phyloP scores from a whole-genome alignment of 345 rosid genomes.

The Eucalyptus sp. region DNA sequence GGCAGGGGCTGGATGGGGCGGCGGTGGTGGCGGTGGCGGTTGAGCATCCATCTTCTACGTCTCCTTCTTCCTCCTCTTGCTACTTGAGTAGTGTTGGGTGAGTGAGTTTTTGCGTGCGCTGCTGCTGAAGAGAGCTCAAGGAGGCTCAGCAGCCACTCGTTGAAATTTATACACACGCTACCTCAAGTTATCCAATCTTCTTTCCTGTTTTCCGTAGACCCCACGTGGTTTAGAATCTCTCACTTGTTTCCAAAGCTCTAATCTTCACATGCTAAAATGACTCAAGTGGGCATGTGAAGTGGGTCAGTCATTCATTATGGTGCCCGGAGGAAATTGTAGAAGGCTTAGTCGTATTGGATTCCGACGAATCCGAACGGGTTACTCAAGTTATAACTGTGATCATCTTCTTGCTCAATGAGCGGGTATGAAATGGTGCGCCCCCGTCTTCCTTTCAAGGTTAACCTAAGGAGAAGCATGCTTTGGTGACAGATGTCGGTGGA shows the following conservation, averaged over 20 bases:
- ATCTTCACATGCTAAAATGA: background rate
- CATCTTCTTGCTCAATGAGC: background rate
- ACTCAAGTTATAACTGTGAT: background rate
- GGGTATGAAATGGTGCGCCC: background rate
- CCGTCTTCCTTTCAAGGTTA: background rate
- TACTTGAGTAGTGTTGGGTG: background rate
- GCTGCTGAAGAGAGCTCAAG: background rate
- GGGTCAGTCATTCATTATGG: background rate
- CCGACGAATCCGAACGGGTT: background rate
- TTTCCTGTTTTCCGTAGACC: background rate
- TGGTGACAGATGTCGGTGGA: background rate
- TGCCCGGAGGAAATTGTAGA: background rate
- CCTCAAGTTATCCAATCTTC: background rate
- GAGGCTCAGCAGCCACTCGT: background rate
- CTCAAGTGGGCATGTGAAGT: background rate
- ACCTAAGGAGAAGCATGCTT: background rate
- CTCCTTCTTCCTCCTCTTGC: background rate
- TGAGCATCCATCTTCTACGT: background rate
- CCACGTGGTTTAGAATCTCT: background rate
- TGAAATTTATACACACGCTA: background rate
- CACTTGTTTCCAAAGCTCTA: background rate
- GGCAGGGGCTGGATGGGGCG: background rate
- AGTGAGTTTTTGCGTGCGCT: background rate
- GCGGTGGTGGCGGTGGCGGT: background rate
- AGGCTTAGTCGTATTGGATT: background rate